These are phyloP conservation scores for Pyracantha coccinea DNA, from an alignment of 331 rosid species.

Conservation along the genomic window DNA sequence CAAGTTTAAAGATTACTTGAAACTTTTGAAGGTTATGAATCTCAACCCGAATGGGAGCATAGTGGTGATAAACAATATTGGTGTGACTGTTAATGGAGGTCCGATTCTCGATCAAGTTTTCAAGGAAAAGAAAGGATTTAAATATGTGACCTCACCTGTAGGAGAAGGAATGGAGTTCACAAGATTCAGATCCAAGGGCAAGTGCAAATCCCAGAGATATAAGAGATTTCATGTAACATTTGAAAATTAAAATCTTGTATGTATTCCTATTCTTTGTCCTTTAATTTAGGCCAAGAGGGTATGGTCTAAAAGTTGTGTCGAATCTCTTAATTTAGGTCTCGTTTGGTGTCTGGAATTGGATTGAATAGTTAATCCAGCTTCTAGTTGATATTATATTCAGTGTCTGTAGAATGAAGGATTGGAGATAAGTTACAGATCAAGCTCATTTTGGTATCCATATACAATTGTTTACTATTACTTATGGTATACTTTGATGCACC, in stretches of 20 bases:
- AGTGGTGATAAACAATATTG: conserved; percentile 1
- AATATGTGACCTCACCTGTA: conserved; percentile 6
- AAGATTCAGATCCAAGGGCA: conserved; percentile 5
- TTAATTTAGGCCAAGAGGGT: too few relatives aligned
- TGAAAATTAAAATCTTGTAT: background rate
- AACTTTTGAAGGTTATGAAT: conserved; percentile 2
- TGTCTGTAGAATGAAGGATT: too few relatives aligned
- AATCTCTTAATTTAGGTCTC: too few relatives aligned
- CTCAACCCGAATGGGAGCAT: conserved; percentile 14
- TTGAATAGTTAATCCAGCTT: too few relatives aligned
- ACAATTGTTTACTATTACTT: too few relatives aligned
- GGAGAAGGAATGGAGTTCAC: conserved; percentile 17
- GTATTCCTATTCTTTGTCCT: too few relatives aligned
- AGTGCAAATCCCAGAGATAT: background rate
- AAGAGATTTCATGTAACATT: conserved; percentile 20
- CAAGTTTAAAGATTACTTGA: conserved; percentile 1
- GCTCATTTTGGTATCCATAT: too few relatives aligned
- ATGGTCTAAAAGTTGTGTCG: too few relatives aligned
- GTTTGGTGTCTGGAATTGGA: too few relatives aligned
- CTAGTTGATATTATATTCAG: too few relatives aligned
- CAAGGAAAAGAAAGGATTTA: background rate
- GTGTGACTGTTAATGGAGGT: background rate
- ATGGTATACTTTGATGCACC: too few relatives aligned
- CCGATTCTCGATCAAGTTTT: conserved; percentile 3
- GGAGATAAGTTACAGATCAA: too few relatives aligned